Evolutionary conservation across 441 rosid species (phyloP), one percentile per base, ranked within the genome.

Genomic region (Adansonia rubrostipa): DNA sequence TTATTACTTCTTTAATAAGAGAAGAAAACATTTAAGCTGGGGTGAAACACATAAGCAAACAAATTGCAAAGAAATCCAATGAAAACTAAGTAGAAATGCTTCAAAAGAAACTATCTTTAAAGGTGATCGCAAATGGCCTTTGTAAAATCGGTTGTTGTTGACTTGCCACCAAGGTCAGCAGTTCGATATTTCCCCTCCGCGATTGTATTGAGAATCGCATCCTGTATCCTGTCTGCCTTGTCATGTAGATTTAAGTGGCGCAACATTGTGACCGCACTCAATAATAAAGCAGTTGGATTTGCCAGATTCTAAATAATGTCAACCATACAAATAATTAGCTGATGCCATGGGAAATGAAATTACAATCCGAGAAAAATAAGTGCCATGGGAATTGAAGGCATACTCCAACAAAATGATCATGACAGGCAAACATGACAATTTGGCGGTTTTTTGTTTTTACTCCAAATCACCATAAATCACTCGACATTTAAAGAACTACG

Each of bases 101-200:
- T 50, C 11, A 5, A 56, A 13, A 69, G 75, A 14, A 77, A 67
- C 64, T 60, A 75, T 68, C 48, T 85, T 88, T 81, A 92, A 76
- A 94, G 94, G 78, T 88, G 91, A 78, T 88, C 88, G 9, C 92
- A 87, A 51, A 96, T 96, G 9, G 98, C 98, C 72, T 90, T 89
- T 0, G 99, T 97, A 81, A 97, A 97, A 3, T 96, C 98, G 0
- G 98, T 79, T 15, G 97, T 96, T 4, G 94, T 80, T 24, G 96
- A 83, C 13, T 76, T 40, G 76, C 98, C 99, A 14, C 98, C 99
- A 3, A 94, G 98, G 80, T 96, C 98, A 3, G 93, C 98, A 0
- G 99, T 93, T 86, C 98, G 89, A 79, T 87, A 88, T 82, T 92
- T 92, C 11, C 98, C 98, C 74, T 93, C 95, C 0, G 97, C 93